Evolutionary conservation across 768 basidiomycete genomes (phyloP), one percentile per base, ranked within the genome.

Genomic region (Podaxis mareebaensis): DNA sequence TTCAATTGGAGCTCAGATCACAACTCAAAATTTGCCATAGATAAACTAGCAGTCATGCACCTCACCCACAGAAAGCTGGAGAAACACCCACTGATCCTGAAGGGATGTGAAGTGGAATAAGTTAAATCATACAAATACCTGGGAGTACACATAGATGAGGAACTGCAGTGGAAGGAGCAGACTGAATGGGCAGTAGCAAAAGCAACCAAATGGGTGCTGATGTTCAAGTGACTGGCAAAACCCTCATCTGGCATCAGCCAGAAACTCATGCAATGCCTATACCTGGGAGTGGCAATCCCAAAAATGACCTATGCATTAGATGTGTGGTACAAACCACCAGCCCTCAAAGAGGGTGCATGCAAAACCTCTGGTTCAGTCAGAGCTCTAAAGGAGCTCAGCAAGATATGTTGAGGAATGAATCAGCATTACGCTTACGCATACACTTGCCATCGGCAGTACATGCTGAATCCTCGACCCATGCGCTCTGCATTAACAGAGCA

Each of bases 1-100:
- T 68, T 70, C 36, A 63, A 74, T 13, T 76, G 76, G 75, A 63
- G 70, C 1, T 3, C 3, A 1, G 26, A 58, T 4, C 75, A 75
- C 61, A 73, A 74, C 68, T 75, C 67, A 1, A 63, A 49, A 20
- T 78, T 75, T 53, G 73, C 76, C 55, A 60, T 75, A 1, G 59
- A 64, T 28, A 79, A 80, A 66, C 60, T 72, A 0, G 72, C 67
- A 11, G 53, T 74, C 0, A 69, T 75, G 51, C 71, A 75, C 66
- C 71, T 69, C 24, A 56, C 12, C 12, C 52, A 20, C 28, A 1
- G 6, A 7, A 40, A 13, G 28, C 46, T 17, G 38, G 53, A 20
- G 13, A 52, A 59, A 39, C 58, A 62, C 3, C 51, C 65, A 39
- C 28, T 65, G 3, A 13, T 58, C 6, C 39, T 71, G 0, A 44